Conservation (phyloP, 352 stramenopile genomes). For the Albugo laibachii region DNA sequence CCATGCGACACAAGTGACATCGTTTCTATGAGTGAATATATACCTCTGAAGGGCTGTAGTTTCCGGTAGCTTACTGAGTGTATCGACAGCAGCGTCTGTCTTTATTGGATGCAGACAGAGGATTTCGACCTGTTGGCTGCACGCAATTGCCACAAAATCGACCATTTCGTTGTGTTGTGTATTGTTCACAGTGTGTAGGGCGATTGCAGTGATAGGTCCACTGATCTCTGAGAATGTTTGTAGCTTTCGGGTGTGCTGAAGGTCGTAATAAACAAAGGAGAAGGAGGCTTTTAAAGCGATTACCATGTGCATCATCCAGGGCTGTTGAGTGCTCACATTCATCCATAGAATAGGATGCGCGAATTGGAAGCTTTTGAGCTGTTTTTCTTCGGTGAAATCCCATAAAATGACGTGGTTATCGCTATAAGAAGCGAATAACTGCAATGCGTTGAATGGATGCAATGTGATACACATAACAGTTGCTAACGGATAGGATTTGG, state of each 20-base stretch:
- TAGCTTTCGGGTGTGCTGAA: conserved; percentile 7
- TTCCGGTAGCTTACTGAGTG: conserved; percentile 16
- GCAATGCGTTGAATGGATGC: conserved; percentile 47
- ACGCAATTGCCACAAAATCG: neutral
- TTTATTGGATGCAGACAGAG: neutral
- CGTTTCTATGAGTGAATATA: conserved; percentile 23
- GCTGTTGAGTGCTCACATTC: conserved; percentile 24
- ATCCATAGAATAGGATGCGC: conserved; percentile 45
- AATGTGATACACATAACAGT: conserved; percentile 26
- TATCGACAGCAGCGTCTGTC: conserved; percentile 13
- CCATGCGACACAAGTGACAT: conserved; percentile 39
- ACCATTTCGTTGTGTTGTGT: neutral
- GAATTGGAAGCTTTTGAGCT: conserved; percentile 26
- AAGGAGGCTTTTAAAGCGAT: neutral
- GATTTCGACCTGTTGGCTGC: neutral
- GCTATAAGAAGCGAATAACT: conserved; percentile 42
- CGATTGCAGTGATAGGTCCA: conserved; percentile 19
- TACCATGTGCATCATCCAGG: conserved; percentile 42
- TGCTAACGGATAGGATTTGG: conserved; percentile 3
- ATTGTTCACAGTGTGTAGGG: conserved; percentile 8
- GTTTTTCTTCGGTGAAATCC: conserved; percentile 59
- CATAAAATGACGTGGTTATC: conserved; percentile 47
- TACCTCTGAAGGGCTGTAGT: conserved; percentile 9
- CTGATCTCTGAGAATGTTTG: conserved; percentile 42
- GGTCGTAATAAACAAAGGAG: neutral